Evolutionary conservation across 179 eudicot species (phyloP).

Genomic region (Monotropa hypopitys): DNA sequence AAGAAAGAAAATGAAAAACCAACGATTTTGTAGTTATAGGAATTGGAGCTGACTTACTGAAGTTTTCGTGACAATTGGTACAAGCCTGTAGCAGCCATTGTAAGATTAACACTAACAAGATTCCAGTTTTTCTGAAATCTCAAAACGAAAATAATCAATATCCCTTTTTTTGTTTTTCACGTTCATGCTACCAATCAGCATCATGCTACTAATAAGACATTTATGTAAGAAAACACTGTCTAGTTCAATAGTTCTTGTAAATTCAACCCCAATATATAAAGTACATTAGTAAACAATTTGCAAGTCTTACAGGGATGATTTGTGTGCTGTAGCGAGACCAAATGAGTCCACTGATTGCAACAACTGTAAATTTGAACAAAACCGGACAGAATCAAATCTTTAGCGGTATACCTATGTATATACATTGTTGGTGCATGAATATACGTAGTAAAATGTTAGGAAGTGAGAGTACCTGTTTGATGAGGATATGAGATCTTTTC

Average conservation of each 20-base stretch:
- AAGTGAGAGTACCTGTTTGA: slow-evolving; percentile 23
- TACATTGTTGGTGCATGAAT: background rate
- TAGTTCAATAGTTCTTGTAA: background rate
- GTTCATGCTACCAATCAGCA: background rate
- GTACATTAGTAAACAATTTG: no score
- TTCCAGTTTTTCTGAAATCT: slow-evolving; percentile 49
- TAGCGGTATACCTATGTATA: background rate
- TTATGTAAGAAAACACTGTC: no score
- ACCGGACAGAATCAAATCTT: background rate
- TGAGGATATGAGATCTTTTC: slow-evolving; percentile 38
- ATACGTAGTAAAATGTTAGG: no score
- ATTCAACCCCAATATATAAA: no score
- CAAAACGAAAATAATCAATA: background rate
- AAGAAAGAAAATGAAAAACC: no score
- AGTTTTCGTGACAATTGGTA: slow-evolving; percentile 44
- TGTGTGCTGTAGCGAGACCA: slow-evolving; percentile 44
- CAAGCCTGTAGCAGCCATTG: slow-evolving; percentile 52
- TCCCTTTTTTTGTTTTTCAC: background rate
- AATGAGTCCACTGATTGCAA: slow-evolving; percentile 31
- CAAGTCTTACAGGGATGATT: slow-evolving; percentile 30
- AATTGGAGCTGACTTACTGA: slow-evolving; percentile 19
- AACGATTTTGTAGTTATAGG: background rate
- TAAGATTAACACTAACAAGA: slow-evolving; percentile 40
- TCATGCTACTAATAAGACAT: no score
- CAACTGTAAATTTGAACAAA: slow-evolving; percentile 16